Base-by-base conservation (phyloP, 1,284 basidiomycete species). In the Leucoagaricus sp. region DNA sequence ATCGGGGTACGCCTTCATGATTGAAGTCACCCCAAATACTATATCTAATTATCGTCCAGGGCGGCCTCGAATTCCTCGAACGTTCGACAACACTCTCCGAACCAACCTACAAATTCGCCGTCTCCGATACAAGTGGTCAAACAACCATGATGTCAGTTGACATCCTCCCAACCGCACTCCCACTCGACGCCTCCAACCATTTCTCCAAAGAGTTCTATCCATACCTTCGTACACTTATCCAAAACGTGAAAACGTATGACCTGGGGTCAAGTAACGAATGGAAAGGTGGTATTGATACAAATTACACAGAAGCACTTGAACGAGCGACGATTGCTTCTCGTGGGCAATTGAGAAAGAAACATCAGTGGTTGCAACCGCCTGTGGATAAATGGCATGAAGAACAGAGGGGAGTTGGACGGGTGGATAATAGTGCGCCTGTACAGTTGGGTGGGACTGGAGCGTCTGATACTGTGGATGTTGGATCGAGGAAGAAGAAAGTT, bases 71-170 rank as follows among this genome's bases (percentile, higher is more conserved):
- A 69, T 95, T 95, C 70, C 77, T 95, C 49, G 81, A 85, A 5
- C 78, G 77, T 21, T 72, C 86, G 5, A 91, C 92, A 1, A 94
- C 93, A 0, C 83, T 89, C 45, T 89, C 89, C 23, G 74, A 82
- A 17, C 94, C 94, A 0, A 87, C 84, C 66, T 94, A 85, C 69
- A 80, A 75, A 34, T 69, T 79, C 61, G 78, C 34, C 15, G 49
- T 52, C 17, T 57, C 55, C 4, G 23, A 51, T 10, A 51, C 49
- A 2, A 47, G 55, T 21, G 55, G 55, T 10, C 21, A 38, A 0
- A 79, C 93, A 3, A 83, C 89, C 51, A 84, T 95, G 64, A 93
- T 94, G 83, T 84, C 90, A 0, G 88, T 94, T 49, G 94, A 96
- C 66, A 96, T 96, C 61, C 81, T 96, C 2, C 94, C 94, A 0